phyloP scores from a whole-genome alignment of 306 rosid species.

The Acacia confusa region DNA sequence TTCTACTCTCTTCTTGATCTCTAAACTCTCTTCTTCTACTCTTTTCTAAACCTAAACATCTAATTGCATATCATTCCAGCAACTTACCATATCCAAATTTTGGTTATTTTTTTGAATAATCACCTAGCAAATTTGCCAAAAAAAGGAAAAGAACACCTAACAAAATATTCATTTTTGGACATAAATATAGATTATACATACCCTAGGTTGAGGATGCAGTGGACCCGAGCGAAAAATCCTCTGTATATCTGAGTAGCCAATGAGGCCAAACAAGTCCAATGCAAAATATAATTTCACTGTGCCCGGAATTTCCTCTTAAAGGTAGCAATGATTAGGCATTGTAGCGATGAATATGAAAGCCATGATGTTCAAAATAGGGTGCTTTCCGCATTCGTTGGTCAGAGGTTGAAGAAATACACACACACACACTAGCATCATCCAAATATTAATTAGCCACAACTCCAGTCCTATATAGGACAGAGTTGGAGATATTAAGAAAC shows the following conservation, averaged over 20 bases:
- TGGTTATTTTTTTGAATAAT: not conserved
- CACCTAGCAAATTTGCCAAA: not conserved
- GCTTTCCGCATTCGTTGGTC: not conserved
- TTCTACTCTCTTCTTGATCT: no score
- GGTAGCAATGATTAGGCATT: not conserved
- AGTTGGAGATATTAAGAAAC: no score
- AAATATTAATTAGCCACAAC: not conserved
- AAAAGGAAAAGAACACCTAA: not conserved
- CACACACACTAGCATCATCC: not conserved
- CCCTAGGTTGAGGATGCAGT: conserved; percentile 88
- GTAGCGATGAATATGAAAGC: not conserved
- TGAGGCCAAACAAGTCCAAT: conserved; percentile 42
- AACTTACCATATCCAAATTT: conserved; percentile 17
- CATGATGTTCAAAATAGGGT: not conserved
- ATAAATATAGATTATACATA: conserved; percentile 26
- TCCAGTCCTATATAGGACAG: no score
- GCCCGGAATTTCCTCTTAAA: not conserved
- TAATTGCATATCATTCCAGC: no score
- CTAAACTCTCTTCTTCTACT: no score
- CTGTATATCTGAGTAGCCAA: conserved; percentile 74
- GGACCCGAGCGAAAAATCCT: conserved; percentile 84
- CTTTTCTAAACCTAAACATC: no score
- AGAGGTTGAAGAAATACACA: not conserved
- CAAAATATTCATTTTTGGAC: conserved; percentile 8
- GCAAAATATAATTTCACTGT: conserved; percentile 9